Conservation (phyloP, 208 protist species). For the Leishmania lainsoni region DNA sequence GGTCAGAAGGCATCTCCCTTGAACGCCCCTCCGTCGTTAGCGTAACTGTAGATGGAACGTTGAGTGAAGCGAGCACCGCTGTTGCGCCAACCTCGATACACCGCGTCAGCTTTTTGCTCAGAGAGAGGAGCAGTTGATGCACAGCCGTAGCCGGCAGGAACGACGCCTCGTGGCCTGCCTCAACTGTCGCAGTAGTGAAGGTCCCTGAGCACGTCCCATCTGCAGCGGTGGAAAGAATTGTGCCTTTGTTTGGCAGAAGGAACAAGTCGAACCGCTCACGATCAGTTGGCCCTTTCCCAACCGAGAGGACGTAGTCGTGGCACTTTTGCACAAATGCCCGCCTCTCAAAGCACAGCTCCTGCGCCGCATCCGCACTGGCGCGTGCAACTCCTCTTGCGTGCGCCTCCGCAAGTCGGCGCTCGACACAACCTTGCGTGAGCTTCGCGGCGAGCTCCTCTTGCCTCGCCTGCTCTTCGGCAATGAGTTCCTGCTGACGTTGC, state of each 20-base stretch:
- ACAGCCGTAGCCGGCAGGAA: constrained; percentile 1
- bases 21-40: background rate
- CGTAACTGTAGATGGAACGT: background rate
- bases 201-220: background rate
- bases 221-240: background rate
- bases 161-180: background rate
- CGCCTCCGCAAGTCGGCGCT: background rate
- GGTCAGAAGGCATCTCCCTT: background rate
- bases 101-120: constrained; percentile 10
- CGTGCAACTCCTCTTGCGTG: constrained; percentile 5
- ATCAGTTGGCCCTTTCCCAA: background rate
- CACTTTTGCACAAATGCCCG: constrained; percentile 1
- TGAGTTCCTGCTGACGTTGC: constrained; percentile 5
- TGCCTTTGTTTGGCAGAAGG: background rate
- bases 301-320: background rate
- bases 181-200: background rate
- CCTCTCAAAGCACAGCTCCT: background rate
- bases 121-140: constrained; percentile 2
- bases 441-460: background rate
- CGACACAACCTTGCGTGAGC: background rate
- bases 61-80: background rate
- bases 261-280: background rate
- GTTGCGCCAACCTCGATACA: constrained; percentile 1
- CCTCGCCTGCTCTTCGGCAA: constrained; percentile 11
- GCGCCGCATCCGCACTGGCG: constrained; percentile 5